phyloP scores from a whole-genome alignment of 75 land plant genomes.

The Cupressus sempervirens region DNA sequence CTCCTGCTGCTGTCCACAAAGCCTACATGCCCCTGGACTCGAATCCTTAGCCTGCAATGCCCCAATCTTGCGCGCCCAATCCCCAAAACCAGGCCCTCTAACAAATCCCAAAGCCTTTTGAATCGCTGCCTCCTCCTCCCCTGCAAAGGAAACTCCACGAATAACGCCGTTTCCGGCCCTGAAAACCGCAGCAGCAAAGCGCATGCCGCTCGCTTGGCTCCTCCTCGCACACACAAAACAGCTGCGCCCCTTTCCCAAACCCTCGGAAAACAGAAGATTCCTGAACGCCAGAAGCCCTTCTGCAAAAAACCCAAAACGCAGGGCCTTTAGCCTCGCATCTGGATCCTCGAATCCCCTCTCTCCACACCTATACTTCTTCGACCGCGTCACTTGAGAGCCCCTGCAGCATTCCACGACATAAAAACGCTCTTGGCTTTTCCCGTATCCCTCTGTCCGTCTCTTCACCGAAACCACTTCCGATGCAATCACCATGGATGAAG shows the following conservation, averaged over 20 bases:
- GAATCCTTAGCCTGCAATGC: not conserved
- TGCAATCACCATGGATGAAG: not conserved
- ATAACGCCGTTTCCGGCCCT: slow-evolving; percentile 19
- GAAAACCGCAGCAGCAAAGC: slow-evolving; percentile 27
- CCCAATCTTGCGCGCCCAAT: slow-evolving; percentile 15
- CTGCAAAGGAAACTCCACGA: slow-evolving; percentile 25
- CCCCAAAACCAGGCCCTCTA: slow-evolving; percentile 23
- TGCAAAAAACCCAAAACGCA: slow-evolving; percentile 27
- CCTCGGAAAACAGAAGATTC: slow-evolving; percentile 19
- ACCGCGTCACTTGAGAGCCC: slow-evolving; percentile 15
- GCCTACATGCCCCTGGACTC: slow-evolving; percentile 1
- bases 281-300: slow-evolving; percentile 25
- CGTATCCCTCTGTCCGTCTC: slow-evolving; percentile 11
- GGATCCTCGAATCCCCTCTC: slow-evolving; percentile 24
- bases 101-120: slow-evolving; percentile 29
- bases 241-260: not conserved
- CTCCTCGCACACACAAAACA: slow-evolving; percentile 26
- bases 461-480: slow-evolving; percentile 21
- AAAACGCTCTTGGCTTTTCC: slow-evolving; percentile 14
- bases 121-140: slow-evolving; percentile 20
- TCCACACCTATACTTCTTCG: slow-evolving; percentile 15
- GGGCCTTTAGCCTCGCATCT: slow-evolving; percentile 16
- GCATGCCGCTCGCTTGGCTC: slow-evolving; percentile 18
- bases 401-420: slow-evolving; percentile 14
- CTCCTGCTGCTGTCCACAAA: slow-evolving; percentile 2